Base-by-base conservation (phyloP, 1,284 basidiomycete genomes). In the Porogramme epimiltina region DNA sequence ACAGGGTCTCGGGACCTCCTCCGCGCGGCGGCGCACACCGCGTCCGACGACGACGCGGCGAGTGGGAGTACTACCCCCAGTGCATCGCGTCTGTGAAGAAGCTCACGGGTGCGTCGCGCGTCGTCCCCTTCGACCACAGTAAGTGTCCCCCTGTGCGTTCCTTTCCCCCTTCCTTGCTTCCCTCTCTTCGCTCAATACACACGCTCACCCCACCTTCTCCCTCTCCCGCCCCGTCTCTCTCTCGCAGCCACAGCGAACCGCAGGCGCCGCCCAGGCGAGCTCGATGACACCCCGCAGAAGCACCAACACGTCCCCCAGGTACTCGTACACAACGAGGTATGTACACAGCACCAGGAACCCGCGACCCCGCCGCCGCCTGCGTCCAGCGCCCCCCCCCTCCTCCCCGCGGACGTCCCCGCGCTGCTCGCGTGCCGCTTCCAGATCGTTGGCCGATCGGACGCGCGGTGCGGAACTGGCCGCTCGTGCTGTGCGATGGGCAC, bases 71-170 rank as follows among this genome's bases (percentile, higher is more conserved):
- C 62, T 85, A 86, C 57, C 74, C 77, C 0, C 84, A 88, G 68
- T 80, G 78, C 54, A 72, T 74, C 31, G 77, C 78, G 62, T 68
- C 85, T 34, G 70, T 85, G 45, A 87, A 87, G 70, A 66, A 78
- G 58, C 56, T 82, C 6, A 85, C 83, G 0, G 84, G 85, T 1
- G 84, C 84, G 0, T 80, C 71, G 49, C 71, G 75, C 26, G 79
- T 81, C 13, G 79, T 83, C 11, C 49, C 83, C 22, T 87, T 86
- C 58, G 84, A 87, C 61, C 83, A 85, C 65, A 87, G 82, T 84
- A 52, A 62, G 81, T 37, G 9, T n/a, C 34, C 9, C n/a, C 9
- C 28, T 8, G 28, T 15, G 28, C 8, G 28, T 23, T 19, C 19
- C 42, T 9, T 8, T 37, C 19, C 26, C 36, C 22, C n/a, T n/a